Base-by-base conservation (phyloP, 345 rosid species). In the Gossypium rotundifolium region DNA sequence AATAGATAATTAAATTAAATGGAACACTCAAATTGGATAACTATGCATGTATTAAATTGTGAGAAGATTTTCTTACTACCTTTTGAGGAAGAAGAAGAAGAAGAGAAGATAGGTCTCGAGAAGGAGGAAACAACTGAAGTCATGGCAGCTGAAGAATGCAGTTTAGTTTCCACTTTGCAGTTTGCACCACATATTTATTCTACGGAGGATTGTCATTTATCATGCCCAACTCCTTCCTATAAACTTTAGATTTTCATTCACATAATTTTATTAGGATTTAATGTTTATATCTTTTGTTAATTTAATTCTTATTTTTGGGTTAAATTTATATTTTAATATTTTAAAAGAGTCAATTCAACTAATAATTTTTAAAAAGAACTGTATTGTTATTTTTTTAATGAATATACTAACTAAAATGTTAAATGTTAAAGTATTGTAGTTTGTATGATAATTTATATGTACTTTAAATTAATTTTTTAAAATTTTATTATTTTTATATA, bases 121-220 rank as follows among this genome's bases (percentile, higher is more conserved):
- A 86, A 83, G 72, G 76, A 77, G 72, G 88, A 79, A 68, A 84
- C 18, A 44, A 79, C 53, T 3, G 83, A 81, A 80, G 83, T 70
- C 87, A 84, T 88, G 76, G 74, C 72, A 61, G 65, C 44, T 12
- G n/a, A 25, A 62, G 46, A 17, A 16, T 8, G 48, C 14, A 40
- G 51, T 63, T 62, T 11, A 45, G 49, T 73, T 44, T 63, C 38
- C 17, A 45, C 29, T 60, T 44, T 57, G 75, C 10, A 23, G 9
- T 72, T 44, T 44, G 75, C 75, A 60, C 75, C 75, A 60, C 75
- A 73, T 58, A 22, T 73, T 52, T 53, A 29, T 52, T 40, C 2
- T 10, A 9, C 18, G 3, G 68, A 63, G 60, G 25, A 18, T 2
- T 18, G n/a, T 18, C 61, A 57, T 22, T 64, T 64, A 64, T 64